A percentile compares a stretch with the other conserved stretches of the same genome.
phyloP scores from a whole-genome alignment of 306 rosid genomes.

The Senna tora region DNA sequence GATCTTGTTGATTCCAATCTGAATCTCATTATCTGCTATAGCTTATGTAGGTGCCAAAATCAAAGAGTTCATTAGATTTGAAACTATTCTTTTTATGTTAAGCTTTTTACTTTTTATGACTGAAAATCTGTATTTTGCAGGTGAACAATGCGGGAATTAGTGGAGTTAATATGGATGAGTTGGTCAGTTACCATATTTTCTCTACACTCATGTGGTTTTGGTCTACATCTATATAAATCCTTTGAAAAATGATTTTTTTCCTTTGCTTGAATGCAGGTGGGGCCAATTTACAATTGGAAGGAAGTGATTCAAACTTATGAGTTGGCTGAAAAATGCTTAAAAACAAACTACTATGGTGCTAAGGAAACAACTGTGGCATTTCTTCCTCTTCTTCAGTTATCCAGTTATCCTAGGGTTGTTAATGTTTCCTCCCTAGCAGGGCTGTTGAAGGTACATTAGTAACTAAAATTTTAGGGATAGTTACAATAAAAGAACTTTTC shows the following conservation, averaged over 20 bases:
- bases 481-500: neutral
- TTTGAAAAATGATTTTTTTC: neutral
- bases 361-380: slow-evolving; percentile 43
- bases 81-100: neutral
- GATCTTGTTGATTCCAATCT: neutral
- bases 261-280: neutral
- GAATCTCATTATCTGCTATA: neutral
- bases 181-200: slow-evolving; percentile 3
- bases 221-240: neutral
- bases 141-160: slow-evolving; percentile 24
- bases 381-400: slow-evolving; percentile 46
- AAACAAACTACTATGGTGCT: slow-evolving; percentile 47
- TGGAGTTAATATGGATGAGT: slow-evolving; percentile 1
- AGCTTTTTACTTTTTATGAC: neutral
- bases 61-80: neutral
- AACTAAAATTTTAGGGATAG: neutral
- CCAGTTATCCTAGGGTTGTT: slow-evolving; percentile 46
- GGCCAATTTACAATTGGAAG: neutral
- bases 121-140: slow-evolving; percentile 17
- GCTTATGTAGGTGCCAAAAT: neutral
- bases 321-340: slow-evolving; percentile 38
- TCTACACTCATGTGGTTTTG: neutral
- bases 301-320: slow-evolving; percentile 25
- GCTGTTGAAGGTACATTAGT: slow-evolving; percentile 35
- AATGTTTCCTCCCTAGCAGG: slow-evolving; percentile 45